Conservation (phyloP, 257 asterid species). For the Gentiana straminea region DNA sequence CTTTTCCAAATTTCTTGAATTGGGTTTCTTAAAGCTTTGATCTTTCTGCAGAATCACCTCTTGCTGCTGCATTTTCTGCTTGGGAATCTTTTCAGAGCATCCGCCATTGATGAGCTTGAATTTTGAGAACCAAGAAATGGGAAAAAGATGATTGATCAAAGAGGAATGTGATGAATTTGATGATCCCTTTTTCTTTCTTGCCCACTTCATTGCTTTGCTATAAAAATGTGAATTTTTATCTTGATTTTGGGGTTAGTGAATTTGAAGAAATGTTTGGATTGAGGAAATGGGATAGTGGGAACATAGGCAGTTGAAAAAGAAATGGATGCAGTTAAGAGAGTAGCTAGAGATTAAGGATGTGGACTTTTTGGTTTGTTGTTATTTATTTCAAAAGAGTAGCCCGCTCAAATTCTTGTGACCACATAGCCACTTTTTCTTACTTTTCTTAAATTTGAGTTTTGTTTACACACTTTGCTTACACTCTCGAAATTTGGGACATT, state of each 20-base stretch:
- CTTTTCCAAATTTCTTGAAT: too few species aligned
- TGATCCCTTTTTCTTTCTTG: conserved; percentile 28
- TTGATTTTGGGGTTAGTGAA: conserved; percentile 1
- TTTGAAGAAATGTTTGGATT: not conserved
- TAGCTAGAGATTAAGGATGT: conserved; percentile 25
- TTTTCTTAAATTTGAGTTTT: conserved; percentile 21
- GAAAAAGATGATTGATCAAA: conserved; percentile 38
- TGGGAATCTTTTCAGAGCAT: conserved; percentile 7
- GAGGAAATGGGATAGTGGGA: conserved; percentile 15
- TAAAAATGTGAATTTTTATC: not conserved
- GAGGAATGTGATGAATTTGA: conserved; percentile 29
- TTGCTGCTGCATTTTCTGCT: conserved; percentile 18
- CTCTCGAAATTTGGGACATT: too few species aligned
- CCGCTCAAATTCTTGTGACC: conserved; percentile 76
- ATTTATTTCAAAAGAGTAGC: conserved; percentile 51
- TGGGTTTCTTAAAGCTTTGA: conserved; percentile 1
- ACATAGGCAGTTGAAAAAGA: conserved; percentile 8
- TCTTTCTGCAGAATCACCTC: conserved; percentile 32
- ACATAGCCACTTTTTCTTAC: conserved; percentile 39
- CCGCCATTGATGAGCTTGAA: conserved; percentile 28
- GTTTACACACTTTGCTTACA: not conserved
- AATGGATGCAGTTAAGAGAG: conserved; percentile 28
- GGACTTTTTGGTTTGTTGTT: conserved; percentile 9
- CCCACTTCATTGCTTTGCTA: conserved; percentile 46
- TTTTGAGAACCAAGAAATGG: conserved; percentile 58